Evolutionary conservation across 75 land plant genomes (phyloP).

Genomic region (Gnetum montanum): DNA sequence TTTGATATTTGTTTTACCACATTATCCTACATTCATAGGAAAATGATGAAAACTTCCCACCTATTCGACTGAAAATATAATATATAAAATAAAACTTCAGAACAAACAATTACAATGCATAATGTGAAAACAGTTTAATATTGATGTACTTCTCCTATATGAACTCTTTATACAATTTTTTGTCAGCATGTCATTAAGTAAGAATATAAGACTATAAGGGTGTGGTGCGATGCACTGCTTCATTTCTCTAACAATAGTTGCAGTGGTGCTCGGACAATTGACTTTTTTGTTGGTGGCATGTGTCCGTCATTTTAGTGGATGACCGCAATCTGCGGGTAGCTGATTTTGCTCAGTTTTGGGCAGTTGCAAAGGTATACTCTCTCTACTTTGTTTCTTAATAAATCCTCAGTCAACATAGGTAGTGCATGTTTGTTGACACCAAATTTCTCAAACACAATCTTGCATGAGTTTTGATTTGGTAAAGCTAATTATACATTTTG

Average conservation of each 20-base stretch:
- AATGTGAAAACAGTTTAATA: too few relatives aligned
- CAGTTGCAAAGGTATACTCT: conserved; percentile 82
- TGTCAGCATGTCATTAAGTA: too few relatives aligned
- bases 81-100: too few relatives aligned
- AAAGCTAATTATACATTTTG: too few relatives aligned
- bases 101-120: not conserved
- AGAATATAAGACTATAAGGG: too few relatives aligned
- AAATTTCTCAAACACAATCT: conserved; percentile 1
- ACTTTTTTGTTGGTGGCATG: conserved; percentile 81
- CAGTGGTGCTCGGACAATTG: conserved; percentile 63
- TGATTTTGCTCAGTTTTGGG: conserved; percentile 99
- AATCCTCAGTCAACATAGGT: conserved; percentile 8
- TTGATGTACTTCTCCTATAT: too few relatives aligned
- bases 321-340: conserved; percentile 99
- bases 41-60: too few relatives aligned
- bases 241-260: conserved; percentile 70
- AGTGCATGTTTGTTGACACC: not conserved
- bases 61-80: too few relatives aligned
- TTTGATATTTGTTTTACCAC: too few relatives aligned
- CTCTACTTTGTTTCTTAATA: conserved; percentile 13
- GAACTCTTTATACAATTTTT: too few relatives aligned
- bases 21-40: too few relatives aligned
- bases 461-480: not conserved
- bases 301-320: conserved; percentile 94
- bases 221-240: conserved; percentile 38